Conservation (phyloP, 176 grass and related monocot species). For the Leersia perrieri region DNA sequence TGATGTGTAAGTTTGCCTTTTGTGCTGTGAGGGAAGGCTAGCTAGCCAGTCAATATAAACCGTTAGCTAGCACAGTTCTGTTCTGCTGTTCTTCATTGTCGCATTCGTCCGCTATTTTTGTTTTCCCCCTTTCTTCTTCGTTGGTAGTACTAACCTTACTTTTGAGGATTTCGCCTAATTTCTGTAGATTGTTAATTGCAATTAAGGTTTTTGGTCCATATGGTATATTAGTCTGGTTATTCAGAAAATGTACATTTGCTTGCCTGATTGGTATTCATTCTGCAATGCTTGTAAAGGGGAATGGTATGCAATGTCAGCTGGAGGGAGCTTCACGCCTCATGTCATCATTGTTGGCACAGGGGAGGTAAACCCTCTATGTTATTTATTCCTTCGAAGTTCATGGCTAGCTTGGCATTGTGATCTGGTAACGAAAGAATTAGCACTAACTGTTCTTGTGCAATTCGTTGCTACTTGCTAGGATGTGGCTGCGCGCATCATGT, state of each 20-base stretch:
- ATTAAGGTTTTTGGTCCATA: neutral
- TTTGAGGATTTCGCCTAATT: neutral
- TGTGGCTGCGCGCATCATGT: slow-evolving; percentile 77
- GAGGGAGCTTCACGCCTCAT: slow-evolving; percentile 96
- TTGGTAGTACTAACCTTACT: neutral
- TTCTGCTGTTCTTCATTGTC: slow-evolving; percentile 19
- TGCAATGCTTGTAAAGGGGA: slow-evolving; percentile 55
- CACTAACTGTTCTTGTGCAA: slow-evolving; percentile 17
- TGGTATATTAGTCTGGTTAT: neutral
- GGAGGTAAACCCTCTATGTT: slow-evolving; percentile 53
- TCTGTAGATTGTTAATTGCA: neutral
- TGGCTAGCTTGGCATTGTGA: slow-evolving; percentile 17
- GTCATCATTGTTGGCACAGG: slow-evolving; percentile 78
- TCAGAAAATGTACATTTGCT: neutral
- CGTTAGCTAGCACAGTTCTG: neutral
- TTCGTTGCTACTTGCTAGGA: slow-evolving; percentile 56
- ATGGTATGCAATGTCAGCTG: slow-evolving; percentile 86
- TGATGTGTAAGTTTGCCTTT: neutral
- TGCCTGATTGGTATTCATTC: slow-evolving; percentile 1
- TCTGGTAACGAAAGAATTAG: neutral
- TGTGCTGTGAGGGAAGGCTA: neutral
- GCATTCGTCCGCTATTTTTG: neutral
- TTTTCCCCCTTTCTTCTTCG: neutral
- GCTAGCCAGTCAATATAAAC: neutral
- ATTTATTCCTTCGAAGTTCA: neutral